These are phyloP conservation scores for Citrullus amarus DNA, from an alignment of 306 rosid species.

Conservation along the genomic window DNA sequence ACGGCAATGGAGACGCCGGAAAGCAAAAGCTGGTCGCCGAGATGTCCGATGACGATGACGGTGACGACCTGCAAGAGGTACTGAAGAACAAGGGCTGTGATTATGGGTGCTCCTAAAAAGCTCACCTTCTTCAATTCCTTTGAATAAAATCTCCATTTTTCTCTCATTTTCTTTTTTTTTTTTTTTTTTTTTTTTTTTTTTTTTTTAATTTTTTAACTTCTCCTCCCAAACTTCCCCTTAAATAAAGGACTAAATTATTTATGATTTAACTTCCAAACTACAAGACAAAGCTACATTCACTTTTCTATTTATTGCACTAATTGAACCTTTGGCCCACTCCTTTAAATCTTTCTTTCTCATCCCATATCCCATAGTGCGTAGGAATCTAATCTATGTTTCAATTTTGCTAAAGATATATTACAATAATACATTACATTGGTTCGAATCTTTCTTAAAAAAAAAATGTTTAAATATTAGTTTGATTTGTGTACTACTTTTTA, in stretches of 20 bases:
- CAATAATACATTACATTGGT: no score
- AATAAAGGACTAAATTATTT: not conserved
- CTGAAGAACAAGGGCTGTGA: conserved; percentile 4
- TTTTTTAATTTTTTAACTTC: no score
- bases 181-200: no score
- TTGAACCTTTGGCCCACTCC: not conserved
- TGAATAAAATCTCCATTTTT: not conserved
- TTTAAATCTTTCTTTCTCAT: no score
- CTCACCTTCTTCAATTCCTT: conserved; percentile 11
- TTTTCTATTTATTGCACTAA: not conserved
- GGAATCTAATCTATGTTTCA: no score
- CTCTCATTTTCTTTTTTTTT: not conserved
- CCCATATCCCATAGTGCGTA: no score
- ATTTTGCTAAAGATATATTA: no score
- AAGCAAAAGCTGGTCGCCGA: conserved; percentile 7
- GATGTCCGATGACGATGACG: conserved; percentile 15
- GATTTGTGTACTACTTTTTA: no score
- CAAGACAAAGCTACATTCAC: not conserved
- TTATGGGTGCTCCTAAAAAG: conserved; percentile 10
- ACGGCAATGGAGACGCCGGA: conserved; percentile 17
- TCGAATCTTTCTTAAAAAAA: no score
- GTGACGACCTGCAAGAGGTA: conserved; percentile 11
- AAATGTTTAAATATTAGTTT: no score
- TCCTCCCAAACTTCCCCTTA: not conserved
- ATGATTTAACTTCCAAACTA: not conserved